phyloP scores from a whole-genome alignment of 108 stramenopile species.

The Fistulifera pelliculosa region DNA sequence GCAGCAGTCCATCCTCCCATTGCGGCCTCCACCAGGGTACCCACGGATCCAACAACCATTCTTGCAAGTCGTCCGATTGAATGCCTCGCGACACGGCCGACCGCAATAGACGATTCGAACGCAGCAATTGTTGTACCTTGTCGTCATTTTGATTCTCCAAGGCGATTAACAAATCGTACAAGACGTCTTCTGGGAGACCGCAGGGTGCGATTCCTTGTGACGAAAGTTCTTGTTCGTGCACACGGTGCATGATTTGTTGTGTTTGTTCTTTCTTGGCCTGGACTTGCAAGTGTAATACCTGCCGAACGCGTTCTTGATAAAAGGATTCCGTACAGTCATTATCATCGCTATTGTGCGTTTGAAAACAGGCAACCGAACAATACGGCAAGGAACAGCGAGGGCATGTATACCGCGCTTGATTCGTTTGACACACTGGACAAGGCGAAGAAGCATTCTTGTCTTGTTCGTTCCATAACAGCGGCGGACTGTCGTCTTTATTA shows the following conservation, averaged over 20 bases:
- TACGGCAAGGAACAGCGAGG: conserved; percentile 36
- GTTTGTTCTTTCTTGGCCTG: conserved; percentile 19
- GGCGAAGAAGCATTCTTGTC: neutral
- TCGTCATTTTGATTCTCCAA: conserved; percentile 18
- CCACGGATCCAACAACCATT: conserved; percentile 26
- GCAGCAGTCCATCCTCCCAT: neutral
- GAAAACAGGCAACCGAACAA: conserved; percentile 38
- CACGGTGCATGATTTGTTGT: conserved; percentile 17
- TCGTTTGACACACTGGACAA: conserved; percentile 24
- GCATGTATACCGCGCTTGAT: conserved; percentile 36
- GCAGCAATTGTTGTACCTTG: conserved; percentile 11
- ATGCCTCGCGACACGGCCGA: conserved; percentile 16
- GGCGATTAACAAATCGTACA: conserved; percentile 13
- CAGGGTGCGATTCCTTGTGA: neutral
- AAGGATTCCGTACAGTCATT: conserved; percentile 32
- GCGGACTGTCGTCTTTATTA: too few species aligned
- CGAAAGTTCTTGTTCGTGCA: conserved; percentile 9
- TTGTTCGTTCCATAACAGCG: too few species aligned
- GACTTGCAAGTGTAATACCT: conserved; percentile 23
- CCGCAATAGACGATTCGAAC: conserved; percentile 14
- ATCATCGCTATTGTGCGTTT: conserved; percentile 12
- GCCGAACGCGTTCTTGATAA: conserved; percentile 26
- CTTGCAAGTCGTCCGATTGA: conserved; percentile 18
- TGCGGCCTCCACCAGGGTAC: conserved; percentile 46
- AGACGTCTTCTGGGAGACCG: conserved; percentile 7